Evolutionary conservation across 768 basidiomycete species (phyloP).

Genomic region (Pisolithus microcarpus): DNA sequence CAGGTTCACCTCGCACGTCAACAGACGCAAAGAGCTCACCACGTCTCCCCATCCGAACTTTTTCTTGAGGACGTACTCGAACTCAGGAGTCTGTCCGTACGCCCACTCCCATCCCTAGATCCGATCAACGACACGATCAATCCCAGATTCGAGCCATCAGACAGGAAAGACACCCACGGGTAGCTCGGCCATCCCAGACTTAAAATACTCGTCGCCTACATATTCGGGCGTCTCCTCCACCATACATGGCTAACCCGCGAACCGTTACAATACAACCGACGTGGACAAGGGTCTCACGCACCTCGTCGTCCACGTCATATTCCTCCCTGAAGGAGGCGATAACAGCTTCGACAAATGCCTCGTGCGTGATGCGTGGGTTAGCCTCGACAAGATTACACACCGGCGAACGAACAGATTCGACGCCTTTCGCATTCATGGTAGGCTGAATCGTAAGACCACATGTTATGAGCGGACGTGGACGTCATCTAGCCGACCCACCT

Average conservation of each 20-base stretch:
- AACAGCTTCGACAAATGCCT: conserved; percentile 63
- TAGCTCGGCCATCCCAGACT: conserved; percentile 65
- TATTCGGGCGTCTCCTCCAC: conserved; percentile 43
- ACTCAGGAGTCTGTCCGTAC: conserved; percentile 91
- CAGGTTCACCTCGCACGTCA: not conserved
- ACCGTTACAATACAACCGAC: not conserved
- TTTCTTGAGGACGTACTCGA: conserved; percentile 51
- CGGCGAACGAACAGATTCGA: conserved; percentile 87
- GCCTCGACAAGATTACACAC: conserved; percentile 74
- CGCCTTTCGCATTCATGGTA: conserved; percentile 75
- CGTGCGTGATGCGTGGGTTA: conserved; percentile 49
- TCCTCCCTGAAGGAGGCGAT: conserved; percentile 57
- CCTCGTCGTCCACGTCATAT: conserved; percentile 39
- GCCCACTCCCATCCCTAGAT: conserved; percentile 86
- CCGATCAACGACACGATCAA: not conserved
- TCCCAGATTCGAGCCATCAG: not conserved
- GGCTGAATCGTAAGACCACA: conserved; percentile 39
- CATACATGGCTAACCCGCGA: conserved; percentile 28
- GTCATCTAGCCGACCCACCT: conserved; percentile 36
- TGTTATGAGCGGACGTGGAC: too few relatives aligned
- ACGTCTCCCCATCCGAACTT: conserved; percentile 48
- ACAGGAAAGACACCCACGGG: conserved; percentile 37
- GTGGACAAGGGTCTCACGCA: conserved; percentile 1
- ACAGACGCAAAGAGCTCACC: conserved; percentile 26
- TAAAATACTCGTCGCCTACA: conserved; percentile 51